These are phyloP conservation scores for Malus sieversii DNA, from an alignment of 306 rosid species.

Conservation along the genomic window DNA sequence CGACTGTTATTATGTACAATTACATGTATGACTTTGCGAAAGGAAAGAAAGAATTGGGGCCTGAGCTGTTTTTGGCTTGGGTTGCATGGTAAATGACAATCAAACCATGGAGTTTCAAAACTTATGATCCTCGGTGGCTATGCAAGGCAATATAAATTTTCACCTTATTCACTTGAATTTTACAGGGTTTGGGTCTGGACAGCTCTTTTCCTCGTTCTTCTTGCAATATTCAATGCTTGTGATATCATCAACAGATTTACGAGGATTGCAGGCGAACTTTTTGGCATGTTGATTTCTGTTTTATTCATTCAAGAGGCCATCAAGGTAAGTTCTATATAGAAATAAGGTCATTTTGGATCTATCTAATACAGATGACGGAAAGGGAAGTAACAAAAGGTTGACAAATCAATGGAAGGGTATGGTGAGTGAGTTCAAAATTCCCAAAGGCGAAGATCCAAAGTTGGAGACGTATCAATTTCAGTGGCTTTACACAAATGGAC, in stretches of 20 bases:
- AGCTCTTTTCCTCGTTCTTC: slow-evolving; percentile 58
- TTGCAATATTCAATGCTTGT: slow-evolving; percentile 75
- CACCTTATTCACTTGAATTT: slow-evolving; percentile 3
- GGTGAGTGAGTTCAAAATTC: slow-evolving; percentile 57
- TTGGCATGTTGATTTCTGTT: slow-evolving; percentile 79
- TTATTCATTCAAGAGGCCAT: slow-evolving; percentile 82
- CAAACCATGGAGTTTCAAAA: background rate
- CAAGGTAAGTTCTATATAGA: slow-evolving; percentile 40
- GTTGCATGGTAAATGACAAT: slow-evolving; percentile 59
- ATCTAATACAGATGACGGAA: background rate
- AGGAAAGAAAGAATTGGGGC: slow-evolving; percentile 48
- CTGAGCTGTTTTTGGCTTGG: slow-evolving; percentile 62
- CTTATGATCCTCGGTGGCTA: background rate
- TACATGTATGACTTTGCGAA: slow-evolving; percentile 65
- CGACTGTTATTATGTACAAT: slow-evolving; percentile 69
- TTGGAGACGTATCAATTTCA: slow-evolving; percentile 39
- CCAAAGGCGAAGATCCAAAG: slow-evolving; percentile 39
- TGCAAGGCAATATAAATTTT: background rate
- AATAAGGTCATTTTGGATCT: background rate
- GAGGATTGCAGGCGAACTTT: slow-evolving; percentile 77
- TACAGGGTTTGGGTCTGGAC: slow-evolving; percentile 93
- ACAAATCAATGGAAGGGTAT: slow-evolving; percentile 42
- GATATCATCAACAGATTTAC: slow-evolving; percentile 64
- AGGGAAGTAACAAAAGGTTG: background rate
- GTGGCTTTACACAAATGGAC: slow-evolving; percentile 70